These are phyloP conservation scores for Kodamaea neixiangensis DNA, from an alignment of 805 yeast genomes.

Conservation along the genomic window DNA sequence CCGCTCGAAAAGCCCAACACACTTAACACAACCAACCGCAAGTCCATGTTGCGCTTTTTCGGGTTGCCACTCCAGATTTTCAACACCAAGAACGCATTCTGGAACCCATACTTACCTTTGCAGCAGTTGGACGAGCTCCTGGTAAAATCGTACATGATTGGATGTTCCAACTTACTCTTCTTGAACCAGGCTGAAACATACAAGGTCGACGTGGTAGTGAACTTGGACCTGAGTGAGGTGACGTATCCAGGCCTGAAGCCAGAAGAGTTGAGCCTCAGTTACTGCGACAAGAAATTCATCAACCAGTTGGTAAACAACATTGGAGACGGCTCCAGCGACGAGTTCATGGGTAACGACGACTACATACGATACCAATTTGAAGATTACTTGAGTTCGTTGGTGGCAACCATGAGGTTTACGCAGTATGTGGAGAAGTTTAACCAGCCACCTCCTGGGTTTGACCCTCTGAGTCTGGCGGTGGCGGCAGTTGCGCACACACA, in stretches of 20 bases:
- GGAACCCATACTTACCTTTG: conserved; percentile 91
- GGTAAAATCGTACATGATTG: conserved; percentile 67
- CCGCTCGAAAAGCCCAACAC: conserved; percentile 60
- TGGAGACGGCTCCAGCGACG: conserved; percentile 43
- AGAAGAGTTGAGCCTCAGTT: conserved; percentile 34
- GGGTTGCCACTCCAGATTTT: conserved; percentile 89
- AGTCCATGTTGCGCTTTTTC: conserved; percentile 72
- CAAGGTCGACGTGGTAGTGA: conserved; percentile 70
- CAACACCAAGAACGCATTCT: conserved; percentile 77
- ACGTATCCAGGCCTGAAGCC: conserved; percentile 40
- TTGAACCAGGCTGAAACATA: conserved; percentile 59
- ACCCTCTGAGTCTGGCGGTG: conserved; percentile 6
- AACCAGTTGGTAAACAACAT: conserved; percentile 57
- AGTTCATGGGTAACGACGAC: conserved; percentile 62
- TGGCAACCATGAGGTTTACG: conserved; percentile 71
- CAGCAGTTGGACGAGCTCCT: conserved; percentile 82
- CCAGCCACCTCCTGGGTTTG: conserved; percentile 45
- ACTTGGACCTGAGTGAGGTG: conserved; percentile 59
- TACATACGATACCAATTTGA: conserved; percentile 86
- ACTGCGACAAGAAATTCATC: conserved; percentile 73
- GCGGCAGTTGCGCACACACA: conserved; percentile 1
- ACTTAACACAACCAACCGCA: conserved; percentile 74
- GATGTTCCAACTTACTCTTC: conserved; percentile 84
- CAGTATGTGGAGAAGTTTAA: conserved; percentile 49
- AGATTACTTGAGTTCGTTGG: conserved; percentile 77